Base-by-base conservation (phyloP, 257 asterid species). In the Petunia secreta region DNA sequence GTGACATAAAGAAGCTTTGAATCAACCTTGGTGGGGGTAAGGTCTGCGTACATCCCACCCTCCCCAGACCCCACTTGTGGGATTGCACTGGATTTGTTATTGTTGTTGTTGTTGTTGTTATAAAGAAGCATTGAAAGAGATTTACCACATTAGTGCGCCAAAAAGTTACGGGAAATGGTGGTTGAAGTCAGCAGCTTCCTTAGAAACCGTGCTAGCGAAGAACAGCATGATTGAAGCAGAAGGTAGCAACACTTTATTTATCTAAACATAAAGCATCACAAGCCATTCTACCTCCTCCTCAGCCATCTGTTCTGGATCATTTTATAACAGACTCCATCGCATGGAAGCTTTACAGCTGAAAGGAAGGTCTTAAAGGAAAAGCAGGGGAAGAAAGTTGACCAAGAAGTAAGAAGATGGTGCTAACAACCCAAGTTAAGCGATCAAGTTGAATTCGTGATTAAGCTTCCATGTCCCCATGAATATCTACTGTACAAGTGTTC, bases 361-460 rank as follows among this genome's bases (percentile, higher is more conserved):
- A 84, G 39, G 73, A 88, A 84, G 86, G 82, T 75, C 14, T 15
- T 34, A 6, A 85, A 84, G 82, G 84, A 83, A 82, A 86, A 65
- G 64, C 80, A 87, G 92, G 92, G 88, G 39, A 76, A 82, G 46
- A 86, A 57, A 76, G 82, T 80, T 64, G 85, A 82, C 80, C 87
- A 84, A 71, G 82, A 82, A 77, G 81, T 63, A 44, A 60, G 46
- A 77, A 60, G n/a, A 48, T 5, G 80, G 8, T 48, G 44, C 75
- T 79, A 53, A 63, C 81, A 48, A 89, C 91, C 82, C 92, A 93
- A 2, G 87, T 88, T 2, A 93, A 90, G 86, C 86, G 93, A 80
- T 91, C 97, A 38, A 86, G 86, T 79, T 80, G 96, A 78, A 82
- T 91, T 52, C 91, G 87, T 38, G 89, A 69, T 64, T 89, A 86